Evolutionary conservation across 1,284 basidiomycete genomes (phyloP), one percentile per base, ranked within the genome.

Genomic region (Ceratobasidium sp.): DNA sequence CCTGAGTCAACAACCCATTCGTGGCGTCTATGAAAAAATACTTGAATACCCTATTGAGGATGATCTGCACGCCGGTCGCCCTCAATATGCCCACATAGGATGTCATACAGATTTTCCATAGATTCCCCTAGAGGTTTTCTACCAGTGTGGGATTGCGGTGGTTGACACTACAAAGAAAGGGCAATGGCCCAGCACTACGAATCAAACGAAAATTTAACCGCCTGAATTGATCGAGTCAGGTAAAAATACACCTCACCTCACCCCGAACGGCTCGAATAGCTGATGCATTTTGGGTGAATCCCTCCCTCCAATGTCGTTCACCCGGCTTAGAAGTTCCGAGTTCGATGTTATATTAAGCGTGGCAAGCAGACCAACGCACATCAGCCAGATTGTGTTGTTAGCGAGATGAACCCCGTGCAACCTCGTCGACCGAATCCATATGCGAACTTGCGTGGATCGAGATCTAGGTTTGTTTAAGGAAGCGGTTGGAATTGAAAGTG

Each of bases 361-460:
- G 21, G 63, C 38, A 9, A 67, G 50, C 35, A 67, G 11, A 7
- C 63, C 63, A 13, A 50, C 49, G 44, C 63, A 67, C 63, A 54
- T 67, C 3, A 67, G 41, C 47, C 47, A 67, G 13, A 50, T 32
- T n/a, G 49, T 55, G 49, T 75, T 75, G 49, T 73, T 75, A 9
- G 72, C 72, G 1, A 75, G 23, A 41, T 75, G 74, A 59, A 54
- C n/a, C 74, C 74, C 5, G 74, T 72, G 41, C 74, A 75, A 32
- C 73, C 61, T 9, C 74, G 47, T 14, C 49, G 13, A 11, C 63
- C 63, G 26, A 67, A 67, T 1, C 63, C 63, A 54, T 54, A 67
- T 4, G 43, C 55, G 49, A 52, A 67, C 32, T 47, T 72, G 35
- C 72, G 28, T 7, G 63, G 63, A n/a, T 70, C 66, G 14, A 72